These are phyloP conservation scores for Salvia hispanica DNA, from an alignment of 257 asterid species.

Conservation along the genomic window DNA sequence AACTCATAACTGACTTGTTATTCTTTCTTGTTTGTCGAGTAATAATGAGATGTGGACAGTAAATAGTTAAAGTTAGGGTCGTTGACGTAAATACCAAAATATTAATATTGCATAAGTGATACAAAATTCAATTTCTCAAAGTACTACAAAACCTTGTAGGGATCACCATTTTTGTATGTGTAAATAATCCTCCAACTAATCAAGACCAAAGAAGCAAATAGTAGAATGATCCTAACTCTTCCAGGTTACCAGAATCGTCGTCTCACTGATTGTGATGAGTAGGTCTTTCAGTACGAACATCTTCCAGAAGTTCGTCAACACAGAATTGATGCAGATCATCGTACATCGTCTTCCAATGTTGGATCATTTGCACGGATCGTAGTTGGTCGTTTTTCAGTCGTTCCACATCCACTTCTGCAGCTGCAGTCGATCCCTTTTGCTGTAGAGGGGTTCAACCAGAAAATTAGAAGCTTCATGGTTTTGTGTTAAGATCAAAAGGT, in stretches of 20 bases:
- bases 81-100: too few species aligned
- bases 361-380: slow-evolving; percentile 61
- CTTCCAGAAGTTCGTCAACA: slow-evolving; percentile 65
- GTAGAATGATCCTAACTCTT: not conserved
- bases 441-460: slow-evolving; percentile 25
- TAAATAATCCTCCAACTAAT: not conserved
- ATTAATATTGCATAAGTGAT: not conserved
- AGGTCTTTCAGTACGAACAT: slow-evolving; percentile 38
- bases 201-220: not conserved
- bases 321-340: slow-evolving; percentile 66
- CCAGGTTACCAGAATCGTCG: not conserved
- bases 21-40: too few species aligned
- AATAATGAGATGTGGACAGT: too few species aligned
- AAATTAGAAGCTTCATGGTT: slow-evolving; percentile 21
- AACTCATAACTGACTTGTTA: too few species aligned
- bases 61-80: too few species aligned
- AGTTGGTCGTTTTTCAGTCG: slow-evolving; percentile 57
- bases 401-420: slow-evolving; percentile 72
- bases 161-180: not conserved
- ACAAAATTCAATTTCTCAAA: not conserved
- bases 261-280: slow-evolving; percentile 27
- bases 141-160: not conserved
- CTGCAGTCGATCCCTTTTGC: slow-evolving; percentile 81
- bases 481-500: not conserved
- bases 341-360: slow-evolving; percentile 64